A percentile compares a stretch with the other conserved stretches of the same genome.
Conservation (phyloP, 2,329 filamentous ascomycete species). For the Nemania sp. region DNA sequence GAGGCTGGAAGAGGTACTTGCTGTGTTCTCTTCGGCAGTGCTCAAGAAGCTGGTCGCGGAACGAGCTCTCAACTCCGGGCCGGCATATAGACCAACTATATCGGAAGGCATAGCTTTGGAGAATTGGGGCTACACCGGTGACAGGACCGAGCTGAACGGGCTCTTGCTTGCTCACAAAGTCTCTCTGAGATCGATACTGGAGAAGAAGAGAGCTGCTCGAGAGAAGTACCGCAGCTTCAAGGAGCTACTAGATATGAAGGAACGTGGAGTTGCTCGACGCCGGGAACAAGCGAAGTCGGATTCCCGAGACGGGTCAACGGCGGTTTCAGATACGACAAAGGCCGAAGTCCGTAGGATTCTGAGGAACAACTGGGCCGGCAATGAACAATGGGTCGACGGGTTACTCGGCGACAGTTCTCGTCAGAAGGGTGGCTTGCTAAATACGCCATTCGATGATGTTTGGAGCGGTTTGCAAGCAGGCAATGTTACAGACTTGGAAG, state of each 20-base stretch:
- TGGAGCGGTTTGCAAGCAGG: constrained; percentile 70
- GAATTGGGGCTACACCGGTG: constrained; percentile 59
- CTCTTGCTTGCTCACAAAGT: constrained; percentile 75
- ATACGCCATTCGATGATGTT: constrained; percentile 68
- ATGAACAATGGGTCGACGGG: constrained; percentile 72
- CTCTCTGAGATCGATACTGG: constrained; percentile 64
- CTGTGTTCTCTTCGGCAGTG: constrained; percentile 81
- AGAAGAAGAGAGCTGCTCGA: constrained; percentile 63
- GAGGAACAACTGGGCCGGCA: constrained; percentile 77
- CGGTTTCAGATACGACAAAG: constrained; percentile 49
- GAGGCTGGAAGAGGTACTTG: constrained; percentile 82
- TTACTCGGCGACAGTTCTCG: constrained; percentile 66
- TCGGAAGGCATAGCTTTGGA: constrained; percentile 63
- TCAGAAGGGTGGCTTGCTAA: constrained; percentile 66
- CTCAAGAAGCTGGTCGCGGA: constrained; percentile 68
- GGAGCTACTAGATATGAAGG: constrained; percentile 66
- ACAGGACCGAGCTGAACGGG: constrained; percentile 61
- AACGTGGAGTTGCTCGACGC: constrained; percentile 59
- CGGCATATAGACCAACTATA: constrained; percentile 49
- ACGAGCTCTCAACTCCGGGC: constrained; percentile 44
- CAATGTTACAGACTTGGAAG: constrained; percentile 60
- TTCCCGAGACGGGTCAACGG: constrained; percentile 34
- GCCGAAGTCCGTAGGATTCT: constrained; percentile 63
- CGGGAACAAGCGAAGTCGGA: constrained; percentile 50
- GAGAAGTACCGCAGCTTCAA: constrained; percentile 66